Conservation (phyloP, 805 yeast genomes). For the Monosporozyma yasuniensis region DNA sequence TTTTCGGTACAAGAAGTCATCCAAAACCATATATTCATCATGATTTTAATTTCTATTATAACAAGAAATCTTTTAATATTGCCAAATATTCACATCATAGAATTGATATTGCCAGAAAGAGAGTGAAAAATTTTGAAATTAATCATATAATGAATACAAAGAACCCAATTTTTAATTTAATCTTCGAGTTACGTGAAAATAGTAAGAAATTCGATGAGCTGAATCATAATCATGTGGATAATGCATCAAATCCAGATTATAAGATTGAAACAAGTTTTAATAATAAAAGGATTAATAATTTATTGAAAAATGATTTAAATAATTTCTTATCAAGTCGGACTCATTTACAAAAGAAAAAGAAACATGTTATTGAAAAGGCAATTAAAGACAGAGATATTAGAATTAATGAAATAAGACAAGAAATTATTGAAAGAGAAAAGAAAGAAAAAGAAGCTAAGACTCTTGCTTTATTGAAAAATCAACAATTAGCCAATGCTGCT, state of each 20-base stretch:
- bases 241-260: not conserved
- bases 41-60: not conserved
- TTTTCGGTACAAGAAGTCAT: not conserved
- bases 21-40: not conserved
- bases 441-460: not conserved
- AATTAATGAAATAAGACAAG: conserved; percentile 11
- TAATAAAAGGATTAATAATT: not conserved
- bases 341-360: conserved; percentile 10
- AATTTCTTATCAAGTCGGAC: conserved; percentile 13
- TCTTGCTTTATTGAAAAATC: conserved; percentile 13
- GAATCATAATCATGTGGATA: not conserved
- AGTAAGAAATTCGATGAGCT: not conserved
- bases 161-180: conserved; percentile 23
- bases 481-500: conserved; percentile 25
- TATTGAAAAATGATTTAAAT: conserved; percentile 3
- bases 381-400: conserved; percentile 30
- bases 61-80: conserved; percentile 39
- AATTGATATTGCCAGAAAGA: conserved; percentile 30
- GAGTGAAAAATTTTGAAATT: conserved; percentile 22
- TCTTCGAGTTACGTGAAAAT: conserved; percentile 5
- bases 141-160: conserved; percentile 13
- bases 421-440: not conserved
- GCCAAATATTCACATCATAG: conserved; percentile 48
- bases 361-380: conserved; percentile 23
- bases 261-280: not conserved